Evolutionary conservation across 345 rosid genomes (phyloP).

Genomic region (Microcos paniculata): DNA sequence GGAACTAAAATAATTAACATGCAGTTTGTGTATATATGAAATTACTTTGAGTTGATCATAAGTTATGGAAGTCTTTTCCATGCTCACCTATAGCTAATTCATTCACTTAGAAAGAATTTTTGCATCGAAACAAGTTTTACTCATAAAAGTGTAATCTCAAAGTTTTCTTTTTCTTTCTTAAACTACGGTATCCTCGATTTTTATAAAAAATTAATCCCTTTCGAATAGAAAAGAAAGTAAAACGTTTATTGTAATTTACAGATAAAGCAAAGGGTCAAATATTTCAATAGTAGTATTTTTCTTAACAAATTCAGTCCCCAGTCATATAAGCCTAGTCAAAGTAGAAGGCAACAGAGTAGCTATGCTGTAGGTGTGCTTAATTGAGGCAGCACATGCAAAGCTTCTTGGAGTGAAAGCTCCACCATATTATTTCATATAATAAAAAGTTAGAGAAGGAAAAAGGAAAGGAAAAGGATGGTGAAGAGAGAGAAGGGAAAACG

Average conservation of each 20-base stretch:
- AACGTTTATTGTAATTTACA: background rate
- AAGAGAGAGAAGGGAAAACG: background rate
- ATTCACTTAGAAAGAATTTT: too few species aligned
- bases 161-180: too few species aligned
- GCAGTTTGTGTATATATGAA: background rate
- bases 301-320: background rate
- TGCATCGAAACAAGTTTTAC: too few species aligned
- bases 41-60: background rate
- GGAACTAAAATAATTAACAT: background rate
- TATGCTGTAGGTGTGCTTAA: background rate
- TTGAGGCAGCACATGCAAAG: background rate
- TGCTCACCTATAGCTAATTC: too few species aligned
- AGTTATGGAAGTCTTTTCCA: background rate
- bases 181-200: too few species aligned
- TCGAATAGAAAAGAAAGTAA: too few species aligned
- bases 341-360: background rate
- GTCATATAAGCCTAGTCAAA: background rate
- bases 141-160: too few species aligned
- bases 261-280: too few species aligned
- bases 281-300: background rate
- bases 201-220: too few species aligned
- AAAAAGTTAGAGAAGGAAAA: too few species aligned
- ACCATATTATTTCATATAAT: background rate
- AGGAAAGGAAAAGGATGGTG: background rate
- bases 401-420: slow-evolving; percentile 3